Conservation (phyloP, 495 filamentous ascomycete genomes). For the Neurospora pannonica region DNA sequence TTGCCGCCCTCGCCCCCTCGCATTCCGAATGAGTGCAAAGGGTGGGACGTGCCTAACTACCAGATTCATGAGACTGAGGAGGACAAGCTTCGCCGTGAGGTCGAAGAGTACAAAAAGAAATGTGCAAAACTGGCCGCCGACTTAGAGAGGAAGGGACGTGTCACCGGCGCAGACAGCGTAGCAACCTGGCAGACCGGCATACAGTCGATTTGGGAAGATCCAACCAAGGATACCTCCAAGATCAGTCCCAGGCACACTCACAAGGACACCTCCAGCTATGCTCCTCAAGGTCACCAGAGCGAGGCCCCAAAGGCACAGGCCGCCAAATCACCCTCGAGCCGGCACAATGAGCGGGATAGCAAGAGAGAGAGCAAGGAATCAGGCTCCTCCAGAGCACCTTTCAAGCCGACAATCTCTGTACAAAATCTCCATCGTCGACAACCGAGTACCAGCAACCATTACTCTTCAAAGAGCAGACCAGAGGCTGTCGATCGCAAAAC, state of each 20-base stretch:
- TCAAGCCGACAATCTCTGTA: background rate
- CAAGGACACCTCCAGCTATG: background rate
- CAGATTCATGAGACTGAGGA: background rate
- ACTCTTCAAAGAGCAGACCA: background rate
- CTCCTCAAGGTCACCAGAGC: background rate
- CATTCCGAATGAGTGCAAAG: background rate
- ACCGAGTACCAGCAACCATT: background rate
- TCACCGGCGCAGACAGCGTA: background rate
- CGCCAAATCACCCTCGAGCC: background rate
- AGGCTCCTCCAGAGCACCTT: background rate
- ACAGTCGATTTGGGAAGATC: background rate
- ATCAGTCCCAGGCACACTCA: background rate
- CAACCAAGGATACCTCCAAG: background rate
- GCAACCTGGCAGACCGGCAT: background rate
- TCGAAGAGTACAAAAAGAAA: background rate
- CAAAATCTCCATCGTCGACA: background rate
- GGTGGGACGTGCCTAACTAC: too few species aligned
- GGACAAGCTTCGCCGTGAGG: background rate
- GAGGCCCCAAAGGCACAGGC: background rate
- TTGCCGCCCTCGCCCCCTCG: background rate
- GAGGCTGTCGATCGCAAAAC: accelerated
- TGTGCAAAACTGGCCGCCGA: background rate
- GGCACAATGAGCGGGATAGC: background rate
- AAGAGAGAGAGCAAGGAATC: background rate
- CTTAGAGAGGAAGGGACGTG: background rate